Conservation (phyloP, 345 rosid species). For the Abelmoschus esculentus region DNA sequence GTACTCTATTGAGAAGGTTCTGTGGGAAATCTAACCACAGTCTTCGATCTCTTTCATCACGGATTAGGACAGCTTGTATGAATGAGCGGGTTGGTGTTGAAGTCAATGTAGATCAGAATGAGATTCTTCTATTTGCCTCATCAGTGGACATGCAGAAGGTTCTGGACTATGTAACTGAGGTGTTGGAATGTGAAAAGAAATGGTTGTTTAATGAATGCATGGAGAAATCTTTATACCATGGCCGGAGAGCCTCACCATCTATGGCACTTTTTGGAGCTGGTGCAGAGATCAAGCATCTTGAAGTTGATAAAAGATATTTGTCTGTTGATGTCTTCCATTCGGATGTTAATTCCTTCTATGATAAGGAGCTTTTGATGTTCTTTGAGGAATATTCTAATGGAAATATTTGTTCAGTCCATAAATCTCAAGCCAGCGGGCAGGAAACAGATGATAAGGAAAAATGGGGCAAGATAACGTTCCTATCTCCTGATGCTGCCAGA, state of each 20-base stretch:
- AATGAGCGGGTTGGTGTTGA: conserved; percentile 60
- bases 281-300: conserved; percentile 83
- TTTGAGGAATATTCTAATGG: conserved; percentile 53
- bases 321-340: conserved; percentile 54
- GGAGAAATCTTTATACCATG: conserved; percentile 55
- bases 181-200: conserved; percentile 52
- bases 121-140: conserved; percentile 54
- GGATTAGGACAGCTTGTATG: conserved; percentile 35
- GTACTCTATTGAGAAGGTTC: conserved; percentile 48
- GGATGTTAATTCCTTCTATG: conserved; percentile 32
- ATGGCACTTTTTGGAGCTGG: conserved; percentile 81
- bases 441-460: conserved; percentile 46
- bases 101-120: conserved; percentile 54
- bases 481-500: conserved; percentile 62
- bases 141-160: conserved; percentile 47
- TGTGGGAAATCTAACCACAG: conserved; percentile 61
- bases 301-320: conserved; percentile 58
- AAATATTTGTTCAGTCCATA: conserved; percentile 51
- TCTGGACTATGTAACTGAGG: conserved; percentile 37
- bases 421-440: conserved; percentile 31
- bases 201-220: conserved; percentile 63
- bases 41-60: conserved; percentile 52
- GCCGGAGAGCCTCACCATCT: conserved; percentile 45
- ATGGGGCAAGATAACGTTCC: conserved; percentile 87
- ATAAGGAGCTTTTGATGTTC: conserved; percentile 60